phyloP scores from a whole-genome alignment of 352 stramenopile genomes.

The Globisporangium mamillatum region DNA sequence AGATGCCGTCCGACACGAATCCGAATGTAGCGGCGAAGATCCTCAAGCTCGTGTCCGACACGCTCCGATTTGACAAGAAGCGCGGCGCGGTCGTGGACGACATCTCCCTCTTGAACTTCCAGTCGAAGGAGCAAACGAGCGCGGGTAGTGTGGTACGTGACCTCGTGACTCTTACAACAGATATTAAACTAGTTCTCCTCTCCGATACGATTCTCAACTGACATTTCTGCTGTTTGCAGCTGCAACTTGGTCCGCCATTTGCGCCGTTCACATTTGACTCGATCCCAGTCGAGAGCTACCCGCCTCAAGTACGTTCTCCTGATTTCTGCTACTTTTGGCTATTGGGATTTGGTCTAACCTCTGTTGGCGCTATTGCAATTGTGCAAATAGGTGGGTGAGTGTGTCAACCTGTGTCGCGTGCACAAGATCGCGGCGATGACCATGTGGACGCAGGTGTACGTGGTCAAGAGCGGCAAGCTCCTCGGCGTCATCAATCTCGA shows the following conservation, averaged over 20 bases:
- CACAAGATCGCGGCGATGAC: constrained; percentile 78
- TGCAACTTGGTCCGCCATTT: constrained; percentile 70
- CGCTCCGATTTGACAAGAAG: constrained; percentile 68
- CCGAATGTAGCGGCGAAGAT: constrained; percentile 64
- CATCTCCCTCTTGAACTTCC: constrained; percentile 68
- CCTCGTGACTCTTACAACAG: too few species aligned
- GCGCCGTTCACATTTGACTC: constrained; percentile 58
- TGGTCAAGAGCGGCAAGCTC: constrained; percentile 66
- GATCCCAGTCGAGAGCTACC: constrained; percentile 74
- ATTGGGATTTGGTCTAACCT: background rate
- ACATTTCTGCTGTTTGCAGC: constrained; percentile 22
- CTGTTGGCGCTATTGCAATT: background rate
- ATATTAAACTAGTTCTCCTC: background rate
- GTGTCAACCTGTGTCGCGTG: constrained; percentile 66
- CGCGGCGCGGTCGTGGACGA: constrained; percentile 58
- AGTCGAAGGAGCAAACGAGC: constrained; percentile 44
- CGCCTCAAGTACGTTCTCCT: constrained; percentile 45
- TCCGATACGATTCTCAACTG: background rate
- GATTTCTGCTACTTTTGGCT: background rate
- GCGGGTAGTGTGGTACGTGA: constrained; percentile 44
- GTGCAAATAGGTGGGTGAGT: constrained; percentile 44
- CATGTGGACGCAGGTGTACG: constrained; percentile 83
- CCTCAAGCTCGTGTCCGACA: constrained; percentile 70
- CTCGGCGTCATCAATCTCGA: constrained; percentile 70
- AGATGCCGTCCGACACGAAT: constrained; percentile 64